Conservation (phyloP, 805 yeast species). For the Wickerhamomyces pijperi region DNA sequence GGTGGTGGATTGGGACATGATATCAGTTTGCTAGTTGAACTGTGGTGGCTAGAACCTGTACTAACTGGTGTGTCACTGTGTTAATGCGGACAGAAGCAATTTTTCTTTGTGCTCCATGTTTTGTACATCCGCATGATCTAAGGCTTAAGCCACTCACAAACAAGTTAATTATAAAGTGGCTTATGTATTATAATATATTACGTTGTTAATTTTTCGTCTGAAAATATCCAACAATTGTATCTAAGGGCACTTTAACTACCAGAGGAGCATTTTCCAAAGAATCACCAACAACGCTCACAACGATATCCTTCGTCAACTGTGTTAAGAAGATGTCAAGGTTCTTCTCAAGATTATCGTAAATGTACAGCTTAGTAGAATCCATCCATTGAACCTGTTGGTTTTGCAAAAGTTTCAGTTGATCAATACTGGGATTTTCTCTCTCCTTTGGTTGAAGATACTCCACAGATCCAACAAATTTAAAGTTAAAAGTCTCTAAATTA, state of each 20-base stretch:
- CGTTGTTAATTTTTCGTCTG: no score
- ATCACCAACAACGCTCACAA: not conserved
- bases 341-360: constrained; percentile 4
- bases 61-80: no score
- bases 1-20: not conserved
- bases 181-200: no score
- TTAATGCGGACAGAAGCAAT: no score
- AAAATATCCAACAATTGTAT: not conserved
- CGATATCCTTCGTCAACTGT: not conserved
- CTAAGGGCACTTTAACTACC: not conserved
- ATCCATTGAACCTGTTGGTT: constrained; percentile 2
- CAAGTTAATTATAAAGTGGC: no score
- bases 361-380: not conserved
- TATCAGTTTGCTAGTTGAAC: no score
- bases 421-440: not conserved
- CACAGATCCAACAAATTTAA: constrained; percentile 10
- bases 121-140: no score
- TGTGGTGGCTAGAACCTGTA: no score
- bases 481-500: constrained; percentile 20
- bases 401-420: not conserved
- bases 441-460: not conserved
- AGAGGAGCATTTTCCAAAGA: not conserved
- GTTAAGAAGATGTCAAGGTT: not conserved
- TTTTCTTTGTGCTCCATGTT: no score
- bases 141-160: no score